These are phyloP conservation scores for Trebouxia gelatinosa DNA, from an alignment of 163 green algal genomes.

Conservation along the genomic window DNA sequence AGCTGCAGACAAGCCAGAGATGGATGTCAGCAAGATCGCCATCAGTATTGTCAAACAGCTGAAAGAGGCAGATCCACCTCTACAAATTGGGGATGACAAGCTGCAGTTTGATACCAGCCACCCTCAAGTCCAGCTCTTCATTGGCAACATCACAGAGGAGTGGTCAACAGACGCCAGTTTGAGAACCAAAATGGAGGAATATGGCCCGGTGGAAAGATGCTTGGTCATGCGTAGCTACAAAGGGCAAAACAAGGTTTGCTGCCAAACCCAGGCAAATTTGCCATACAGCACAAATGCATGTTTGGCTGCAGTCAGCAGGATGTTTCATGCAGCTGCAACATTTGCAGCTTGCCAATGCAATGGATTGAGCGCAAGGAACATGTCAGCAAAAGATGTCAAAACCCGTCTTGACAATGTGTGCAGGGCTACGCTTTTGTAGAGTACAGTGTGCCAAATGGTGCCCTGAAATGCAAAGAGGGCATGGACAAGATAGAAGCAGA, in stretches of 20 bases:
- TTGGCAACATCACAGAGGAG: conserved; percentile 57
- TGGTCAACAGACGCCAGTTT: conserved; percentile 43
- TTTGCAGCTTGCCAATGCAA: too few relatives aligned
- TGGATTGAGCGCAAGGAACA: too few relatives aligned
- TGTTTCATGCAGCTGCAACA: too few relatives aligned
- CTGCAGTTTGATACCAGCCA: conserved; percentile 45
- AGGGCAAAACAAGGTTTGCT: conserved; percentile 51
- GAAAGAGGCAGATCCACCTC: conserved; percentile 25
- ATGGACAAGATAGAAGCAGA: conserved; percentile 47
- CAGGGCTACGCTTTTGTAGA: conserved; percentile 64
- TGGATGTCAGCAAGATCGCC: conserved; percentile 23
- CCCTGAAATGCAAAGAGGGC: conserved; percentile 49
- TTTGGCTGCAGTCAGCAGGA: too few relatives aligned
- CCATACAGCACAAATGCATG: too few relatives aligned
- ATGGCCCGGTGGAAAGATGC: conserved; percentile 55
- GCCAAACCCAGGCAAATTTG: too few relatives aligned
- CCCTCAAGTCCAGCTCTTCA: conserved; percentile 55
- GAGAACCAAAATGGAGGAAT: conserved; percentile 36
- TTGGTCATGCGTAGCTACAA: conserved; percentile 56
- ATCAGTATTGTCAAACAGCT: conserved; percentile 30
- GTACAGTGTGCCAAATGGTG: conserved; percentile 48
- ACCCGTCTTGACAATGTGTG: too few relatives aligned
- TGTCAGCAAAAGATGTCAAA: too few relatives aligned
- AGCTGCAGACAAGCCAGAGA: conserved; percentile 19
- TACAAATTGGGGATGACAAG: conserved; percentile 42